These are phyloP conservation scores for Oenanthe javanica DNA, from an alignment of 140 eudicot genomes.

Conservation along the genomic window DNA sequence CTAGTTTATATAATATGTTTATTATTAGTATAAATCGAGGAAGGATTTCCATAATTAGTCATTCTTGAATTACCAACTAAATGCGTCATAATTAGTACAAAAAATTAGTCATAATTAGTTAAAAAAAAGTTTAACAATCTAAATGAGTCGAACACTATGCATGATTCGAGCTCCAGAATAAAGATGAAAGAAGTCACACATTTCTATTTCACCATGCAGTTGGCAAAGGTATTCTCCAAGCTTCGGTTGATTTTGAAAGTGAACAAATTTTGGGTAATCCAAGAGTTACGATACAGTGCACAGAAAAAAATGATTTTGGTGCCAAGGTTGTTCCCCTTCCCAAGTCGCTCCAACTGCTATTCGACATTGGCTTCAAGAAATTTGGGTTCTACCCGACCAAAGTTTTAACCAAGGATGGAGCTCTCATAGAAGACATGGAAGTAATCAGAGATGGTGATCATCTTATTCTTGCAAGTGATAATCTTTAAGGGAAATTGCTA, in stretches of 20 bases:
- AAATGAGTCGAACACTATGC: neutral
- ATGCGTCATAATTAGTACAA: too few relatives aligned
- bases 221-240: conserved; percentile 25
- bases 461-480: conserved; percentile 39
- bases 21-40: neutral
- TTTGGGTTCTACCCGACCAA: conserved; percentile 43
- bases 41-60: neutral
- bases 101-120: too few relatives aligned
- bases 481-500: neutral
- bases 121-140: too few relatives aligned
- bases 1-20: neutral
- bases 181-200: neutral
- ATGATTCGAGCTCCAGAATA: neutral
- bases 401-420: conserved; percentile 49
- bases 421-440: conserved; percentile 50
- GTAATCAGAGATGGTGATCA: conserved; percentile 79
- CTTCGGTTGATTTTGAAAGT: conserved; percentile 13
- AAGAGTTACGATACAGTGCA: conserved; percentile 54
- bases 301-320: conserved; percentile 29
- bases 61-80: neutral
- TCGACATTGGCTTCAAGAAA: conserved; percentile 38
- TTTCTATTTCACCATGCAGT: conserved; percentile 21
- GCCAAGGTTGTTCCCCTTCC: conserved; percentile 57
- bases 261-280: conserved; percentile 14
- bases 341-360: conserved; percentile 43